phyloP scores from a whole-genome alignment of 129 eudicot species.

The Saposhnikovia divaricata region DNA sequence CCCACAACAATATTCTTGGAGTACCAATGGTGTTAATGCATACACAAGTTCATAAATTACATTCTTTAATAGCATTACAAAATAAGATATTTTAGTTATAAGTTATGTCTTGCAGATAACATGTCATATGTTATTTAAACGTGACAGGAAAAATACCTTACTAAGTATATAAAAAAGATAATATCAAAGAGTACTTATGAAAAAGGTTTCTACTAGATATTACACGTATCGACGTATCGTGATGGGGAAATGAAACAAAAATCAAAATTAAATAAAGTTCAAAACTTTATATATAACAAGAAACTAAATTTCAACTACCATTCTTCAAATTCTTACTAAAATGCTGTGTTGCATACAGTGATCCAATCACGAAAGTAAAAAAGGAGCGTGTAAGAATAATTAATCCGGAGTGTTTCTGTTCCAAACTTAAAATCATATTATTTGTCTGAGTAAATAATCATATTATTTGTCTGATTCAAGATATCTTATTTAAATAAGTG shows the following conservation, averaged over 20 bases:
- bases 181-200: too few relatives aligned
- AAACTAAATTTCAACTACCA: background rate
- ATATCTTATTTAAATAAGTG: background rate
- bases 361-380: background rate
- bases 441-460: background rate
- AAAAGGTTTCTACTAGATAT: background rate
- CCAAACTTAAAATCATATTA: background rate
- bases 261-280: too few relatives aligned
- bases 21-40: too few relatives aligned
- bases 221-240: background rate
- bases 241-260: background rate
- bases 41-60: background rate
- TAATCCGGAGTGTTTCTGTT: background rate
- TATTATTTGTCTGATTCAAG: background rate
- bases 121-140: background rate
- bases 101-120: too few relatives aligned
- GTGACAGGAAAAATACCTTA: background rate
- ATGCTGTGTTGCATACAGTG: background rate
- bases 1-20: background rate
- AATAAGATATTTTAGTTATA: too few relatives aligned
- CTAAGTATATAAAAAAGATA: too few relatives aligned
- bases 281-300: background rate
- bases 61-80: background rate
- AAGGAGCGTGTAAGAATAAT: background rate
- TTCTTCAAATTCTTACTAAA: background rate